A percentile compares a stretch with the other conserved stretches of the same genome.
These are phyloP conservation scores for Leccinum uliginosum DNA, from an alignment of 768 basidiomycete genomes.

Conservation along the genomic window DNA sequence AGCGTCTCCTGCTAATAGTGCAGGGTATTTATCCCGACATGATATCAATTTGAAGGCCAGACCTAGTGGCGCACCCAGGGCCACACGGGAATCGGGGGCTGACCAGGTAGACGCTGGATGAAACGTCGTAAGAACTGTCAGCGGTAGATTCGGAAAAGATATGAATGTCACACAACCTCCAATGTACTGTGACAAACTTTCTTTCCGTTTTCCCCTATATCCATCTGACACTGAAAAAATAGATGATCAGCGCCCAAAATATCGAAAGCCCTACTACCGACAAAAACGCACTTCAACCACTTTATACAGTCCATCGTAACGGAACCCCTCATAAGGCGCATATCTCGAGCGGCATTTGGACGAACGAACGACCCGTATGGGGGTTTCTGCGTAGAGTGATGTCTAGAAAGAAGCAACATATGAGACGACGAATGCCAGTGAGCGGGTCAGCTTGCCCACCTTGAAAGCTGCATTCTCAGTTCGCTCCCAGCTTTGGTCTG, in stretches of 20 bases:
- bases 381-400: constrained; percentile 6
- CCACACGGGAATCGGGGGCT: constrained; percentile 18
- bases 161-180: constrained; percentile 12
- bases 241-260: not conserved
- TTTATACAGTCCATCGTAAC: constrained; percentile 31
- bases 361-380: constrained; percentile 27
- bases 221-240: constrained; percentile 18
- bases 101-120: constrained; percentile 22
- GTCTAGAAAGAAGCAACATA: constrained; percentile 8
- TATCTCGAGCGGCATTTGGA: constrained; percentile 18
- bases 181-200: constrained; percentile 23
- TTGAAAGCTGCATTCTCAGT: constrained; percentile 11
- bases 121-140: not conserved
- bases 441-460: constrained; percentile 5
- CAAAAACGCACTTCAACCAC: constrained; percentile 15
- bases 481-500: constrained; percentile 20
- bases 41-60: not conserved
- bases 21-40: not conserved
- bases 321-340: constrained; percentile 22
- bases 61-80: not conserved
- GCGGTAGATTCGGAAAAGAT: not conserved
- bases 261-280: not conserved
- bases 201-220: constrained; percentile 4
- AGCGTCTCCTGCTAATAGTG: not conserved
- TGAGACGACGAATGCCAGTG: not conserved